A percentile compares a stretch with the other conserved stretches of the same genome.
Conservation (phyloP, 2,329 filamentous ascomycete species). For the Onygenales sp. region DNA sequence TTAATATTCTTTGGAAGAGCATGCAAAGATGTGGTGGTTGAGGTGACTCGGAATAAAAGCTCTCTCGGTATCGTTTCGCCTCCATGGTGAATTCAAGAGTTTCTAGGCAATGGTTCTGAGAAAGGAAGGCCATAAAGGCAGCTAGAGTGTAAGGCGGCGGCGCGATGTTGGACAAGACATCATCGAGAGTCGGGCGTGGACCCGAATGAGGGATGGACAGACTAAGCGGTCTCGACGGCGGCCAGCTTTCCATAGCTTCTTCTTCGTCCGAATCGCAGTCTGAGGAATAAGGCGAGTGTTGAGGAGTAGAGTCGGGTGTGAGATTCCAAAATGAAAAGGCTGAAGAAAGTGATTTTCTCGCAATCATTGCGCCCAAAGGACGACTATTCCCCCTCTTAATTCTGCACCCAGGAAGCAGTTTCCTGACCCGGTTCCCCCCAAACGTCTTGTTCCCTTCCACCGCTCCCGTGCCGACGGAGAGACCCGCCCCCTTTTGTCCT, state of each 20-base stretch:
- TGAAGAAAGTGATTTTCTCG: conserved; percentile 21
- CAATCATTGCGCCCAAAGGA: conserved; percentile 5
- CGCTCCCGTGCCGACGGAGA: neutral
- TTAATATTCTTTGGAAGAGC: conserved; percentile 79
- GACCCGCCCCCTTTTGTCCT: neutral
- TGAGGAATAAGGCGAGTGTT: conserved; percentile 33
- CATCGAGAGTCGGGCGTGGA: conserved; percentile 64
- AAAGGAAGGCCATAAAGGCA: conserved; percentile 93
- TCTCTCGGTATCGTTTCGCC: conserved; percentile 70
- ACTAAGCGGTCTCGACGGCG: conserved; percentile 34
- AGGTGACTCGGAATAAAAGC: conserved; percentile 50
- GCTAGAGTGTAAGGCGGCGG: conserved; percentile 81
- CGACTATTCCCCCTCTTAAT: neutral
- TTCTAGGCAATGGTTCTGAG: conserved; percentile 93
- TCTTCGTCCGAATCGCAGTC: conserved; percentile 33
- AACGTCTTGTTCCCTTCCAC: neutral
- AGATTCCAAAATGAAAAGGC: conserved; percentile 27
- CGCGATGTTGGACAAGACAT: conserved; percentile 79
- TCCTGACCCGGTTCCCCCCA: neutral
- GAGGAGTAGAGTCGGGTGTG: conserved; percentile 36
- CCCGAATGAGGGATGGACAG: conserved; percentile 31
- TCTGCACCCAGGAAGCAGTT: neutral
- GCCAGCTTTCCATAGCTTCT: conserved; percentile 28
- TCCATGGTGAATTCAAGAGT: conserved; percentile 96
- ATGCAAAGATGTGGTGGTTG: conserved; percentile 62